Percentiles rank a stretch among this genome's conserved stretches.
These are phyloP conservation scores for Pythium phragmitis DNA, from an alignment of 352 stramenopile genomes.

Conservation along the genomic window DNA sequence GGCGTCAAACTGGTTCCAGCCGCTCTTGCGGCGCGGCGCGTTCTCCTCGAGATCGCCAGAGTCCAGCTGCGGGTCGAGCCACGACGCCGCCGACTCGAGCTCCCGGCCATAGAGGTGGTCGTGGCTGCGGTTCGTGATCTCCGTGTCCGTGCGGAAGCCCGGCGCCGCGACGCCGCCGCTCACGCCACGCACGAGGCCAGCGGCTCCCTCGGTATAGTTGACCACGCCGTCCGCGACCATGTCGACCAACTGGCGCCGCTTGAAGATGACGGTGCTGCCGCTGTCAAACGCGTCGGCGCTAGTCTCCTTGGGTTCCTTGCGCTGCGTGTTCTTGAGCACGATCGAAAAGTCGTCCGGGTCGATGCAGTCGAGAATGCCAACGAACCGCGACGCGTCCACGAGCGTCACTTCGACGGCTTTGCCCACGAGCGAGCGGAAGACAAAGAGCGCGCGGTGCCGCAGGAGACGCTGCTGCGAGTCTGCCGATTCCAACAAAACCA, in stretches of 20 bases:
- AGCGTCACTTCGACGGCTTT: slow-evolving; percentile 74
- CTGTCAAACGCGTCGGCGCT: slow-evolving; percentile 45
- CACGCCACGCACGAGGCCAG: slow-evolving; percentile 19
- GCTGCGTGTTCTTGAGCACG: slow-evolving; percentile 76
- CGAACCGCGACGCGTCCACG: slow-evolving; percentile 57
- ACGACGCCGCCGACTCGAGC: slow-evolving; percentile 68
- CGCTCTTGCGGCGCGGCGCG: slow-evolving; percentile 41
- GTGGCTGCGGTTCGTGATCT: slow-evolving; percentile 82
- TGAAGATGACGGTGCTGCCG: slow-evolving; percentile 77
- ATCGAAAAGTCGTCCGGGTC: slow-evolving; percentile 84
- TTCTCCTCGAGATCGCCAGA: slow-evolving; percentile 67
- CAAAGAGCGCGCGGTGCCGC: slow-evolving; percentile 77
- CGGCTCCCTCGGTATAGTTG: slow-evolving; percentile 57
- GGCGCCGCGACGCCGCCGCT: slow-evolving; percentile 11
- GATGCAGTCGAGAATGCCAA: slow-evolving; percentile 75
- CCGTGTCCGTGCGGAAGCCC: slow-evolving; percentile 85
- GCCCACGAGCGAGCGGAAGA: slow-evolving; percentile 79
- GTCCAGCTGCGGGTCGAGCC: slow-evolving; percentile 80
- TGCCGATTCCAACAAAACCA: slow-evolving; percentile 10
- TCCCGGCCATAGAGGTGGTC: slow-evolving; percentile 73
- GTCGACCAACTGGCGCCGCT: slow-evolving; percentile 63
- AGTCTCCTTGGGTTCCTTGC: slow-evolving; percentile 22
- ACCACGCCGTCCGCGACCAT: slow-evolving; percentile 54
- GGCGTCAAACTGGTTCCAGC: slow-evolving; percentile 97
- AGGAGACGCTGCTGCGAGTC: slow-evolving; percentile 64